Evolutionary conservation across 2,329 filamentous ascomycete genomes (phyloP).

Genomic region (Graphilbum sp.): DNA sequence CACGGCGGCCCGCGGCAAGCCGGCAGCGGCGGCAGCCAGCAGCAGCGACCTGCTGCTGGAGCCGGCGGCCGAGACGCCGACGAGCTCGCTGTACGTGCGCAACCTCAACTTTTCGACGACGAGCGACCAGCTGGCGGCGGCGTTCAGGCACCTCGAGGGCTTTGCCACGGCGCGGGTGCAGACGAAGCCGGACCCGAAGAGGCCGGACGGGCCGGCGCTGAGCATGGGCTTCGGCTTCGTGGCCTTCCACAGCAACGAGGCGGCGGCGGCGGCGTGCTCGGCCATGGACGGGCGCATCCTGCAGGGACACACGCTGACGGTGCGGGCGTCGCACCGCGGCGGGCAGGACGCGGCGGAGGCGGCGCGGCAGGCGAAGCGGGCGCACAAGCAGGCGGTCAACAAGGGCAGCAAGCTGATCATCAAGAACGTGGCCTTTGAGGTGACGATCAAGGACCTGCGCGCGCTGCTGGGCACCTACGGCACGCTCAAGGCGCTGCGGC

Average conservation of each 20-base stretch:
- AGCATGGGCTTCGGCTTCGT: conserved; percentile 98
- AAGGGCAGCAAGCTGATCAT: conserved; percentile 79
- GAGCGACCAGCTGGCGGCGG: conserved; percentile 55
- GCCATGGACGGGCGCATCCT: conserved; percentile 81
- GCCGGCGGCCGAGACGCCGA: conserved; percentile 26
- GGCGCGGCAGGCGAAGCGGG: conserved; percentile 63
- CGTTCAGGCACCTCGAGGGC: conserved; percentile 68
- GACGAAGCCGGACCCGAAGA: conserved; percentile 86
- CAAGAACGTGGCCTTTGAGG: conserved; percentile 96
- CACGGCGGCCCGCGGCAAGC: conserved; percentile 9
- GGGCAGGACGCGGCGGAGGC: conserved; percentile 69
- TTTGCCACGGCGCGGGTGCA: conserved; percentile 85
- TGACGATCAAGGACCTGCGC: conserved; percentile 80
- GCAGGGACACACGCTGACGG: conserved; percentile 71
- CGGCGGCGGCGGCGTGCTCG: conserved; percentile 63
- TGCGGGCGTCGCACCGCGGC: conserved; percentile 76
- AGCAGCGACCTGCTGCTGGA: conserved; percentile 2
- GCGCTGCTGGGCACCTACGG: conserved; percentile 79
- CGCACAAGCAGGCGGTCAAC: conserved; percentile 61
- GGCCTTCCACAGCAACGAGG: conserved; percentile 63
- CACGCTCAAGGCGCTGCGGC: conserved; percentile 76
- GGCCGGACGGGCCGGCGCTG: conserved; percentile 58
- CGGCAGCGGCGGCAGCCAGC: conserved; percentile 26
- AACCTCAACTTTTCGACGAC: conserved; percentile 90
- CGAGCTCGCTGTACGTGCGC: conserved; percentile 77